Percentiles rank a stretch among this genome's conserved stretches.
Evolutionary conservation across 352 stramenopile species (phyloP).

Genomic region (Phytophthora vignae): DNA sequence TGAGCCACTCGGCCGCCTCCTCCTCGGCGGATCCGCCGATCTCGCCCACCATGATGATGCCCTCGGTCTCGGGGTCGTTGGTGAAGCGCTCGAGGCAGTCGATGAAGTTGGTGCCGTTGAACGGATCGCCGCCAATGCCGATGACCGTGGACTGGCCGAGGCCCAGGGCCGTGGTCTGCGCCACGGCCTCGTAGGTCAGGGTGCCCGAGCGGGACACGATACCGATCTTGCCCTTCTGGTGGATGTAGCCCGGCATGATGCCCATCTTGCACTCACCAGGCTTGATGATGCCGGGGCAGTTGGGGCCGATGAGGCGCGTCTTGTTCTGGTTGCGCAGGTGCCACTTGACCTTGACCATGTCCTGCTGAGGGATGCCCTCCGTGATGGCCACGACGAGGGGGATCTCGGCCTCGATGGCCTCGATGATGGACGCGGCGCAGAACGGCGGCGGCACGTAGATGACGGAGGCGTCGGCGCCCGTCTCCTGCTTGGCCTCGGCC

Average conservation of each 20-base stretch:
- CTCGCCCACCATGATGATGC: conserved; percentile 99
- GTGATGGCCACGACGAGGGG: conserved; percentile 98
- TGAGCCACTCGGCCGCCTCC: conserved; percentile 98
- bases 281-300: conserved; percentile 99
- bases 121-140: conserved; percentile 99
- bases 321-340: conserved; percentile 93
- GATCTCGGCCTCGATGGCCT: conserved; percentile 98
- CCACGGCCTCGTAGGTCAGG: conserved; percentile 99
- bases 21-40: conserved; percentile 99
- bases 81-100: conserved; percentile 99
- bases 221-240: conserved; percentile 98
- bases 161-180: conserved; percentile 96
- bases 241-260: conserved; percentile 99
- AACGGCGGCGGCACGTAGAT: conserved; percentile 99
- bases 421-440: conserved; percentile 98
- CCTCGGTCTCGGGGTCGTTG: conserved; percentile 98
- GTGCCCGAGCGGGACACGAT: conserved; percentile 99
- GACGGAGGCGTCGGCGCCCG: conserved; percentile 95
- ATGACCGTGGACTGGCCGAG: conserved; percentile 99
- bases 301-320: conserved; percentile 98
- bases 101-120: conserved; percentile 99
- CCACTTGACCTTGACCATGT: conserved; percentile 99
- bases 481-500: conserved; percentile 86
- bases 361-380: conserved; percentile 99
- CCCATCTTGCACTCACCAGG: conserved; percentile 99